Evolutionary conservation across 768 basidiomycete genomes (phyloP).

Genomic region (Ramaria sp.): DNA sequence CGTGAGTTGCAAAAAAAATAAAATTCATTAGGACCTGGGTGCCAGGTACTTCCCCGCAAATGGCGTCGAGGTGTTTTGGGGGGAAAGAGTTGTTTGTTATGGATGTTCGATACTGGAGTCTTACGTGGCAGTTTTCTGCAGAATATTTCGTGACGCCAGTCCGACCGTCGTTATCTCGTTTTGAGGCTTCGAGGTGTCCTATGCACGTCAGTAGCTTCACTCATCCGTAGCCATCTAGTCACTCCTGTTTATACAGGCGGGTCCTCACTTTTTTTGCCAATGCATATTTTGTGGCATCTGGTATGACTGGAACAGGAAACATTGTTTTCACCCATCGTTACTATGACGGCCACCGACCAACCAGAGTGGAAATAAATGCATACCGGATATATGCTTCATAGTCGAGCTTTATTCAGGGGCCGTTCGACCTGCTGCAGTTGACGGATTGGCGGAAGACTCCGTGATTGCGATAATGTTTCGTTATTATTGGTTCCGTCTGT

Average conservation of each 20-base stretch:
- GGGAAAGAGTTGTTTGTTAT: constrained; percentile 20
- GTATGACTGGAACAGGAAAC: constrained; percentile 36
- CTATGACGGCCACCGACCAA: constrained; percentile 29
- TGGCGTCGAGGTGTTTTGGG: constrained; percentile 9
- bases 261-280: constrained; percentile 35
- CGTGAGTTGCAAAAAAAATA: constrained; percentile 14
- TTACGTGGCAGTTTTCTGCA: constrained; percentile 31
- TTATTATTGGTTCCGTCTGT: constrained; percentile 35
- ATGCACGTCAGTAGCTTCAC: too few species aligned
- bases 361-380: constrained; percentile 20
- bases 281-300: constrained; percentile 40
- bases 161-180: too few species aligned
- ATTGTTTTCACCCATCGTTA: constrained; percentile 27
- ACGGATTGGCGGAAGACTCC: constrained; percentile 34
- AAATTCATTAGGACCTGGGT: background rate
- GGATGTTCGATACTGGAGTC: constrained; percentile 24
- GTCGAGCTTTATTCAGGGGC: constrained; percentile 16
- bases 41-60: background rate
- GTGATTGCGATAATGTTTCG: constrained; percentile 27
- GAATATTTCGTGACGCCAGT: too few species aligned
- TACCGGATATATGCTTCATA: background rate
- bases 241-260: constrained; percentile 36
- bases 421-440: constrained; percentile 28
- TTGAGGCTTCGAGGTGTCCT: too few species aligned
- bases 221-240: constrained; percentile 14